A percentile compares a stretch with the other conserved stretches of the same genome.
Conservation (phyloP, 148 eudicot species). For the Persicaria tinctoria region DNA sequence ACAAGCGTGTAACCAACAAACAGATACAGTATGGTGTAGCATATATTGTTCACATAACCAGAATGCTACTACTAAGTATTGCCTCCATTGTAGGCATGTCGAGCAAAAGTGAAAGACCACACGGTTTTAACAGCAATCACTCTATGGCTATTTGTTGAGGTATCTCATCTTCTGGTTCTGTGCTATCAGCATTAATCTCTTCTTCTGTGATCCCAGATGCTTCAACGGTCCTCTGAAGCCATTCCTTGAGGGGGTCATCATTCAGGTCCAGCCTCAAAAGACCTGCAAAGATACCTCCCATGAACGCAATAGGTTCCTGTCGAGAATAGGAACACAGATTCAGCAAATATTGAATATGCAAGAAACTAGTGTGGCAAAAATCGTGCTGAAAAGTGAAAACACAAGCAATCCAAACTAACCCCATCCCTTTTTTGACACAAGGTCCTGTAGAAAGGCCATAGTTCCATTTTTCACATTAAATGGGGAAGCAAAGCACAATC, state of each 20-base stretch:
- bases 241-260: slow-evolving; percentile 87
- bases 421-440: no score
- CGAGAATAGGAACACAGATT: background rate
- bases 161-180: slow-evolving; percentile 35
- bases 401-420: background rate
- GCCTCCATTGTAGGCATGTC: background rate
- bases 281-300: slow-evolving; percentile 94
- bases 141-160: slow-evolving; percentile 81
- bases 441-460: background rate
- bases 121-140: slow-evolving; percentile 18
- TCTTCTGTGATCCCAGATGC: slow-evolving; percentile 65
- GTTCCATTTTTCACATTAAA: background rate
- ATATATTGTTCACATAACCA: background rate
- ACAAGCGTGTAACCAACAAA: background rate
- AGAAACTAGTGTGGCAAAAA: background rate
- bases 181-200: slow-evolving; percentile 29
- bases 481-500: background rate
- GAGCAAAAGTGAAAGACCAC: background rate
- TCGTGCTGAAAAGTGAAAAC: background rate
- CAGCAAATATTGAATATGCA: background rate
- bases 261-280: slow-evolving; percentile 85
- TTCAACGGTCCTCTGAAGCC: slow-evolving; percentile 75
- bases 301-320: slow-evolving; percentile 90
- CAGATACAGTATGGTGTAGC: background rate
- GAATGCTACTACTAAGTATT: background rate